Evolutionary conservation across 805 yeast species (phyloP), one percentile per base, ranked within the genome.

Genomic region (Wickerhamiella bombiphila): DNA sequence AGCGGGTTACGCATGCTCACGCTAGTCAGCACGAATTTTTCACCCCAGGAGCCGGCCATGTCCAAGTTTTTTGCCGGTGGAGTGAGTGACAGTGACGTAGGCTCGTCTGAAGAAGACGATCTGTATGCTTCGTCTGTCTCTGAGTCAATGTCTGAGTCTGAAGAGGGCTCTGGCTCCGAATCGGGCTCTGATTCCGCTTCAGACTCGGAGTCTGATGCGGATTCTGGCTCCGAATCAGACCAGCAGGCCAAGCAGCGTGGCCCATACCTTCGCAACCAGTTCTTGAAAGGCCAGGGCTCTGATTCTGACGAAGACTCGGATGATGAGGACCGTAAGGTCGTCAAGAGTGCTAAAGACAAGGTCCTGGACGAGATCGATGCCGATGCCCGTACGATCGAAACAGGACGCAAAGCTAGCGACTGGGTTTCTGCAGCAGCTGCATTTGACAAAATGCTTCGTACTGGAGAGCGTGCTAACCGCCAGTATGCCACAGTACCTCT

Each of bases 331-430:
- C 78, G 74, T 57, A 80, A 77, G 49, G 83, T 85, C 30, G 94
- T 88, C 49, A 86, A 82, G 64, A 76, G 91, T 41, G 94, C 96
- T 38, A 82, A 79, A 63, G 97, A 86, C 47, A 91, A 88, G 65
- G 68, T 85, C 43, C 58, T 85, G 50, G 96, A 85, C 55, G 98
- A 91, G 58, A 70, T 91, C 63, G 76, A 72, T 50, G 66, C 66
- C 19, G 60, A 71, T 24, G 70, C 77, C 49, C 76, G 73, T 52
- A 68, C 72, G 37, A 72, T 85, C 51, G 85, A 77, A 53, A 68
- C 69, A 42, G 74, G 76, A 36, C 74, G 73, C 51, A 69, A 71
- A 60, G 69, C 70, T 47, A 73, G 72, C 52, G 88, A 81, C 60
- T 88, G 95, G 94, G 68, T 75, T 39, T 64, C 69, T 29, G 77